Evolutionary conservation across 2,329 filamentous ascomycete genomes (phyloP), one percentile per base, ranked within the genome.

Genomic region (Ceratocystis papillata): DNA sequence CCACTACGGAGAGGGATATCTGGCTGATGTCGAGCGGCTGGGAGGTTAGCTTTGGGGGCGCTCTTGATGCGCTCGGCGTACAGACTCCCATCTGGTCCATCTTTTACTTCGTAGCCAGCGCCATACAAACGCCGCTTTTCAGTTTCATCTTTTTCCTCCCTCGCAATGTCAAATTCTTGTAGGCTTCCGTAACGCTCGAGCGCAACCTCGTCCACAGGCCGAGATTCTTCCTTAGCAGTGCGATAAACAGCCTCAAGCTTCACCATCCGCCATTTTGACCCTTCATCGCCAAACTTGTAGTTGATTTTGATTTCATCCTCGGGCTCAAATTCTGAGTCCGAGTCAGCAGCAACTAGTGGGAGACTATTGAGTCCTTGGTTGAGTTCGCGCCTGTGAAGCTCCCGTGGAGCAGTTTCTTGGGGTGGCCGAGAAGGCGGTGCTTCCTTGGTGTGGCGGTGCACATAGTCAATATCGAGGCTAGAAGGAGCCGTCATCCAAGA

Each of bases 221-320:
- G 81, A 0, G 86, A 86, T 0, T 79, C 86, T 71, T 94, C 87
- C 70, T 95, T 81, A 0, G 91, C 90, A 65, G 87, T 82, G 30
- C 84, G 83, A 74, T 96, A 96, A 1, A 96, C 89, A 10, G 86
- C 88, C 70, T 88, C 91, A 41, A 99, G 83, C 75, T 92, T 96
- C 5, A 88, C 96, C 92, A 99, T 96, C 62, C 95, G 87, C 94
- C 95, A 99, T 71, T 90, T 84, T 15, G 92, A 93, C 0, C 94
- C 93, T 5, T 83, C 78, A 74, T 99, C 94, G 20, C 95, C 94
- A 75, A 99, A 95, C 0, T 79, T 89, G 73, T 97, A 99, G 67
- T 83, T 79, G 7, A 95, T 83, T 0, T 68, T 72, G 30, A 73
- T 70, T 66, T 88, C 82, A 64, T 84, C 30, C 1, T 57, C 4